A percentile compares a stretch with the other conserved stretches of the same genome.
Conservation (phyloP, 1,284 basidiomycete genomes). For the Meira miltonrushii region DNA sequence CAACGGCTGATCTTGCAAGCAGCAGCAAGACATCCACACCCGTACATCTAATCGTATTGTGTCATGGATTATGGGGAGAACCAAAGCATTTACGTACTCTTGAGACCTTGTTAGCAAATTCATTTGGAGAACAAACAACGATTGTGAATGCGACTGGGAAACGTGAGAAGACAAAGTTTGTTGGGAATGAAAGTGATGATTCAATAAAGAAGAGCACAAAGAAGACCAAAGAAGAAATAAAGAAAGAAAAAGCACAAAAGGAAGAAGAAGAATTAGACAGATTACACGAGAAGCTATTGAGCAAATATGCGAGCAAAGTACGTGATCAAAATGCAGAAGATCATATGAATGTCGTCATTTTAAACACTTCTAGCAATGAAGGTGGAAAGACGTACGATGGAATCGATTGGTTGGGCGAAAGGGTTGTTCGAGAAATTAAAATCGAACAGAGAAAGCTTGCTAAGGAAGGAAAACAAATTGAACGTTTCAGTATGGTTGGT, state of each 20-base stretch:
- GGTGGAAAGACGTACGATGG: conserved; percentile 67
- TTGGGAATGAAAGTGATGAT: background rate
- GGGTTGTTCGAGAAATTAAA: conserved; percentile 63
- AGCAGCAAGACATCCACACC: background rate
- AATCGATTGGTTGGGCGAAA: conserved; percentile 68
- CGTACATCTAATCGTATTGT: conserved; percentile 64
- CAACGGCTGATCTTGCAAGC: background rate
- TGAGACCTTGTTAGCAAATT: conserved; percentile 56
- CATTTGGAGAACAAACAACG: conserved; percentile 21
- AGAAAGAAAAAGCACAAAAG: conserved; percentile 1
- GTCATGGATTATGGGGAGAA: conserved; percentile 81
- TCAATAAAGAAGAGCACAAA: background rate
- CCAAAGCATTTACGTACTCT: conserved; percentile 59
- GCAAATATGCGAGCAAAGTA: background rate
- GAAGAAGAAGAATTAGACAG: background rate
- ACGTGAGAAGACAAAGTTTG: background rate
- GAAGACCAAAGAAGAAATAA: conserved; percentile 4
- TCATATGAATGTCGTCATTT: conserved; percentile 55
- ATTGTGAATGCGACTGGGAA: conserved; percentile 12
- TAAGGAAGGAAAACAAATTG: conserved; percentile 21
- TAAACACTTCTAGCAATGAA: conserved; percentile 60
- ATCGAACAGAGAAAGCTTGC: conserved; percentile 17
- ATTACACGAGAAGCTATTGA: background rate
- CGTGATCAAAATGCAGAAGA: background rate
- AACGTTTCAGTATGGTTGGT: conserved; percentile 29